phyloP scores from a whole-genome alignment of 73 alveolate species.

The Blepharisma japonicum region DNA sequence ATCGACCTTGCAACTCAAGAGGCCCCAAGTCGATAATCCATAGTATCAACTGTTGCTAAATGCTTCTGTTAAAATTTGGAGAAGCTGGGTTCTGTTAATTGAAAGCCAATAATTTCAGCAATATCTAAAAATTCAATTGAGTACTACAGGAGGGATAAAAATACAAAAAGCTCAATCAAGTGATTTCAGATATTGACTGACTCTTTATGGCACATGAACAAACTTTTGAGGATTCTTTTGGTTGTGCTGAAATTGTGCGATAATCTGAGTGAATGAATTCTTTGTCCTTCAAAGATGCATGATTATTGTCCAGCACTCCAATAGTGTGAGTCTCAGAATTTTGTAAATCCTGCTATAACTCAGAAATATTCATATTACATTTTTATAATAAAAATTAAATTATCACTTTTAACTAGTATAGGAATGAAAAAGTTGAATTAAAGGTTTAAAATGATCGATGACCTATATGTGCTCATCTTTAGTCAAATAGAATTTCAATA shows the following conservation, averaged over 20 bases:
- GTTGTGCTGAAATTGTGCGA: conserved; percentile 58
- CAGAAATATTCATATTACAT: too few relatives aligned
- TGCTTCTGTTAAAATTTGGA: background rate
- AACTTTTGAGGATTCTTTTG: conserved; percentile 46
- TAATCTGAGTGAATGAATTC: conserved; percentile 75
- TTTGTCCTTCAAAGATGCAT: conserved; percentile 44
- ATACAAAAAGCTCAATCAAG: conserved; percentile 51
- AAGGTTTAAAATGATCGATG: too few relatives aligned
- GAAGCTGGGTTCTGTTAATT: background rate
- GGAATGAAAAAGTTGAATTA: too few relatives aligned
- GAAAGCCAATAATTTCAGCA: background rate
- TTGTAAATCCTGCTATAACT: too few relatives aligned
- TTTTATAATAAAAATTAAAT: too few relatives aligned
- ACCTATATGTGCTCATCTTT: too few relatives aligned
- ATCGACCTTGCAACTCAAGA: background rate
- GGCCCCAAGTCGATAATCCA: background rate
- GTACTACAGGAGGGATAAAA: background rate
- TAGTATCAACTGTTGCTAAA: background rate
- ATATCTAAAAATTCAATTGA: background rate
- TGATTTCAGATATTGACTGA: conserved; percentile 80
- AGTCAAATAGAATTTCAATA: too few relatives aligned
- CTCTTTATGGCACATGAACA: conserved; percentile 77
- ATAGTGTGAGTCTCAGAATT: too few relatives aligned
- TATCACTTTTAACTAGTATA: too few relatives aligned
- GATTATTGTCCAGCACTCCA: background rate